phyloP scores from a whole-genome alignment of 2,329 filamentous ascomycete species.

The Cordyceps pruinosa region DNA sequence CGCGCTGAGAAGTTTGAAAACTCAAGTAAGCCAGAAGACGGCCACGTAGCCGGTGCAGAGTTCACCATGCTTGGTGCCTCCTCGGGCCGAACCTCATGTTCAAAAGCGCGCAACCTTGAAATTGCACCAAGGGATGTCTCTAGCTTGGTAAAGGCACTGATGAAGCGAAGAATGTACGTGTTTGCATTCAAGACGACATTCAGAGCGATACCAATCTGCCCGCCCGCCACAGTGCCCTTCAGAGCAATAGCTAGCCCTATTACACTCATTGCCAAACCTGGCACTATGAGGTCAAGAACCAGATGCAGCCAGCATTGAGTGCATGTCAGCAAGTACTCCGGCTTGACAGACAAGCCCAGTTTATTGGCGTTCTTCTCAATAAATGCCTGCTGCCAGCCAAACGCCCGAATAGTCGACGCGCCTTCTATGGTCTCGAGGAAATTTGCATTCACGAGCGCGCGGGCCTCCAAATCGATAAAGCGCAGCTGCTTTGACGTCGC shows the following conservation, averaged over 20 bases:
- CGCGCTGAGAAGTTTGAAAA: slow-evolving; percentile 16
- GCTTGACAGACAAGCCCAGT: slow-evolving; percentile 26
- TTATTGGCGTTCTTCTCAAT: too few species aligned
- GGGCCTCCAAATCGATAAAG: slow-evolving; percentile 25
- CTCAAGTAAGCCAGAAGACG: slow-evolving; percentile 15
- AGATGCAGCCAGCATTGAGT: slow-evolving; percentile 44
- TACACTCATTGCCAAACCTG: slow-evolving; percentile 29
- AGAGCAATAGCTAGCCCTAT: not conserved
- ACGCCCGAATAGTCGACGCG: slow-evolving; percentile 26
- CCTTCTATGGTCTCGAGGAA: slow-evolving; percentile 23
- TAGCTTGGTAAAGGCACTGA: slow-evolving; percentile 8
- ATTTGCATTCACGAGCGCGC: slow-evolving; percentile 23
- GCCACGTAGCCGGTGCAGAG: slow-evolving; percentile 17
- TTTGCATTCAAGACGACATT: not conserved
- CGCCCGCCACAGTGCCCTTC: not conserved
- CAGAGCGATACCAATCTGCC: not conserved
- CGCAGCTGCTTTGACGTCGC: slow-evolving; percentile 26
- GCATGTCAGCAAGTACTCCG: slow-evolving; percentile 35
- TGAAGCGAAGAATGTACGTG: not conserved
- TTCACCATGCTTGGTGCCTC: slow-evolving; percentile 9
- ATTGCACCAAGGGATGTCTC: slow-evolving; percentile 23
- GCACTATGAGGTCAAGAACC: slow-evolving; percentile 38
- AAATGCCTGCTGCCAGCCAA: slow-evolving; percentile 23
- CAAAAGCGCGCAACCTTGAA: slow-evolving; percentile 16
- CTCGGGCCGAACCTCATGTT: slow-evolving; percentile 16